Evolutionary conservation across 805 yeast species (phyloP).

Genomic region (Candida cerambycidarum): DNA sequence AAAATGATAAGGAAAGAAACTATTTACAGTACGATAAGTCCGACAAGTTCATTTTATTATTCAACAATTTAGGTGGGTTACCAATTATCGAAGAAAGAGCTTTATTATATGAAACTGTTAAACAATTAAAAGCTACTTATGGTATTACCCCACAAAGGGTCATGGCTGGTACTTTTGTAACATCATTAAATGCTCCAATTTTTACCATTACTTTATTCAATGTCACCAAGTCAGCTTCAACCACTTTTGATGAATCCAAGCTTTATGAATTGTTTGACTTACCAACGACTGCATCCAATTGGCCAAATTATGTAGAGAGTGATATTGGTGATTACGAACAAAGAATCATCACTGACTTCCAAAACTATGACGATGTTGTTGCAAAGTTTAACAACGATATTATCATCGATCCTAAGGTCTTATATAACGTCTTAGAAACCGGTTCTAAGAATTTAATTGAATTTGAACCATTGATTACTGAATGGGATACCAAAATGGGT

Average conservation of each 20-base stretch:
- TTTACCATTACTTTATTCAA: constrained; percentile 38
- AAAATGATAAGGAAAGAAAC: constrained; percentile 26
- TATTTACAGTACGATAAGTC: constrained; percentile 26
- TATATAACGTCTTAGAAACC: constrained; percentile 16
- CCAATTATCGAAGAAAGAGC: constrained; percentile 33
- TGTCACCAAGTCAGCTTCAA: constrained; percentile 26
- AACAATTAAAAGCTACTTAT: constrained; percentile 23
- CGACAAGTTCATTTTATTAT: constrained; percentile 29
- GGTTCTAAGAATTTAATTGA: constrained; percentile 30
- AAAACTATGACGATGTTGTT: constrained; percentile 22
- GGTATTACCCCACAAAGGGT: constrained; percentile 27
- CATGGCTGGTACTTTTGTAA: constrained; percentile 33
- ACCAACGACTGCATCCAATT: constrained; percentile 27
- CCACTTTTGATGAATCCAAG: constrained; percentile 18
- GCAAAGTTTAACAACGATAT: constrained; percentile 17
- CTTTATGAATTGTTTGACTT: constrained; percentile 30
- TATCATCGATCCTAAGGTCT: constrained; percentile 17
- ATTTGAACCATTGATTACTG: constrained; percentile 36
- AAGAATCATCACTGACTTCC: constrained; percentile 26
- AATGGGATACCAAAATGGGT: constrained; percentile 44
- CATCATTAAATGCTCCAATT: constrained; percentile 37
- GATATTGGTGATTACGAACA: constrained; percentile 19
- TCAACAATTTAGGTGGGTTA: constrained; percentile 40
- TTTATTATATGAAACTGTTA: constrained; percentile 22
- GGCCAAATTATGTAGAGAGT: constrained; percentile 25